Base-by-base conservation (phyloP, 73 alveolate species). In the Vitrella brassicaformis region DNA sequence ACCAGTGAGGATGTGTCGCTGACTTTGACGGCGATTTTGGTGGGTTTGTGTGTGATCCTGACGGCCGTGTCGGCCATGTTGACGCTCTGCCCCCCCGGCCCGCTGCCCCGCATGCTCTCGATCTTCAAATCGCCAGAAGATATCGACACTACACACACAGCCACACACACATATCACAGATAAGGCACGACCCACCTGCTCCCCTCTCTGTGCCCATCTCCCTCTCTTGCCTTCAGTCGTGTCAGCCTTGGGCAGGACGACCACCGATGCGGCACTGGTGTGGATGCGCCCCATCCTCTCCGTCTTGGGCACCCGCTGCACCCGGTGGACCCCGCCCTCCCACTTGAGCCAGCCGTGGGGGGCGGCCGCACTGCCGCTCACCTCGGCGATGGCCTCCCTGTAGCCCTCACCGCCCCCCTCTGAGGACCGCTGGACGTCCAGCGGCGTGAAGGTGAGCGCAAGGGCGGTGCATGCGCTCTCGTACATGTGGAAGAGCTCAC, bases 81-180 rank as follows among this genome's bases (percentile, higher is more conserved):
- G 26, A 91, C 94, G 81, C 89, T 95, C 81, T 91, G 74, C 14
- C 97, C 97, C 47, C 97, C 97, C 39, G 97, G 93, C 25, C 97
- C 97, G 27, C 88, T 30, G 0, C 95, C 91, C 74, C 92, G 86
- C 87, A 79, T 77, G 25, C 87, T 87, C 47, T 91, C 95, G 47
- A 86, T 81, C 68, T 73, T 89, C 27, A 89, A 28, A 76, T 90
- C 96, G 31, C n/a, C n/a, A n/a, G n/a, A n/a, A n/a, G n/a, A n/a
- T n/a, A n/a, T n/a, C n/a, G n/a, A n/a, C n/a, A n/a, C n/a, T n/a
- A n/a, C n/a, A n/a, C n/a, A n/a, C n/a, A n/a, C n/a, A n/a, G n/a
- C n/a, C n/a, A n/a, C n/a, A n/a, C n/a, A n/a, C n/a, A n/a, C n/a
- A n/a, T n/a, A n/a, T n/a, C n/a, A n/a, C n/a, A n/a, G n/a, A n/a